A percentile compares a stretch with the other conserved stretches of the same genome.
phyloP scores from a whole-genome alignment of 1,284 basidiomycete genomes.

The Neonothopanus nambi region DNA sequence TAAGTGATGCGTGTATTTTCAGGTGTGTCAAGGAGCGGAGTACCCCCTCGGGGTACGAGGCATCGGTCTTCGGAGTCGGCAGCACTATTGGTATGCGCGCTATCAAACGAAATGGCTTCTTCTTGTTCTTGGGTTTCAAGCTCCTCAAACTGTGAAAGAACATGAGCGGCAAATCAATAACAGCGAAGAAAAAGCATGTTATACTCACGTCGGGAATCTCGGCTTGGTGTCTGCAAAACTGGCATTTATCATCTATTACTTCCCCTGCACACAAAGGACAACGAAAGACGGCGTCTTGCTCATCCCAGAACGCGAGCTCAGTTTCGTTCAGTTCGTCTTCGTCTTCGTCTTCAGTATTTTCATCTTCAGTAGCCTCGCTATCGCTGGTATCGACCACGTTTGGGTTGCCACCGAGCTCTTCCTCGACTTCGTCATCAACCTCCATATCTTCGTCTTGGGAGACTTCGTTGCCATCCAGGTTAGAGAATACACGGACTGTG shows the following conservation, averaged over 20 bases:
- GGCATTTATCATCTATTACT: neutral
- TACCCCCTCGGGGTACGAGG: neutral
- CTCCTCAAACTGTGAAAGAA: neutral
- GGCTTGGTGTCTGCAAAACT: neutral
- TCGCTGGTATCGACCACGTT: neutral
- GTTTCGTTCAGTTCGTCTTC: neutral
- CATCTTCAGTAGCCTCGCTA: neutral
- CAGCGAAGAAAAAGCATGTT: neutral
- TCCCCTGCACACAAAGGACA: neutral
- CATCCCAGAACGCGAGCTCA: neutral
- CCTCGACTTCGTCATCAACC: neutral
- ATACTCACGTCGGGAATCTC: neutral
- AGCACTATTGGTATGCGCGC: neutral
- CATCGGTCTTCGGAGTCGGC: neutral
- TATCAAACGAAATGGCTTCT: neutral
- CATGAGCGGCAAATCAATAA: neutral
- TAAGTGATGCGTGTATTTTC: neutral
- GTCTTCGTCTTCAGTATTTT: neutral
- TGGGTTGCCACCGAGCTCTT: neutral
- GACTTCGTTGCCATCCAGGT: neutral
- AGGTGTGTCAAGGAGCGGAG: neutral
- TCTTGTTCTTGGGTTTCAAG: neutral
- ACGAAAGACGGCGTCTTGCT: neutral
- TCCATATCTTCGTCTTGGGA: neutral
- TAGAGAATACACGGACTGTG: neutral